Evolutionary conservation across 2,329 filamentous ascomycete genomes (phyloP).

Genomic region (Fusarium tjaetaba): DNA sequence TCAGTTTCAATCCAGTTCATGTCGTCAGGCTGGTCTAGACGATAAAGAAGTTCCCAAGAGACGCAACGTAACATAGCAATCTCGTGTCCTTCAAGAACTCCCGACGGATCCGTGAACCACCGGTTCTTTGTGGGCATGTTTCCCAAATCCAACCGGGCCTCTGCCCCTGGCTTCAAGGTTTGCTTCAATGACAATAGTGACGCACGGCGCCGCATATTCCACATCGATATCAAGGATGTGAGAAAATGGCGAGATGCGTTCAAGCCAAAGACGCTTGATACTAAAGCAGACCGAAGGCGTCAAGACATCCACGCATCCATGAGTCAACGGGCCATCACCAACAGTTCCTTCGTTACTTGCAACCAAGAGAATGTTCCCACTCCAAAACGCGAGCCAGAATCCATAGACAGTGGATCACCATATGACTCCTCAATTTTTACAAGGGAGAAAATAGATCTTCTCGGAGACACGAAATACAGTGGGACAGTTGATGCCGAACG

Average conservation of each 20-base stretch:
- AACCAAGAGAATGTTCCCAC: not conserved
- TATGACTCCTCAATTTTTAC: not conserved
- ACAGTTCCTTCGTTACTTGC: not conserved
- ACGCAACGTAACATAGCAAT: not conserved
- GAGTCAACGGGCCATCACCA: not conserved
- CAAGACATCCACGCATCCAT: not conserved
- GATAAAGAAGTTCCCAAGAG: not conserved
- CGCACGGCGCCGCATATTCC: not conserved
- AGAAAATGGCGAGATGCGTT: slow-evolving; percentile 11
- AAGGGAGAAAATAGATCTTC: not conserved
- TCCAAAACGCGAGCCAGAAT: not conserved
- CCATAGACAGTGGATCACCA: not conserved
- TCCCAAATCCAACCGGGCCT: not conserved
- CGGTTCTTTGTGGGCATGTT: not conserved
- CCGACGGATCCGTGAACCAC: no score
- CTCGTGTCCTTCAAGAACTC: not conserved
- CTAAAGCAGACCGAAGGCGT: not conserved
- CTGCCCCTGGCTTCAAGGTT: slow-evolving; percentile 1
- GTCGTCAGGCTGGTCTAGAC: not conserved
- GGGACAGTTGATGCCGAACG: not conserved
- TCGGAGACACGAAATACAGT: not conserved
- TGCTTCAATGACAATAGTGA: not conserved
- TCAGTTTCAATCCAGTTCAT: not conserved
- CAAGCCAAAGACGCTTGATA: not conserved
- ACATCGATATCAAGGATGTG: slow-evolving; percentile 13